Base-by-base conservation (phyloP, 2,329 filamentous ascomycete genomes). In the Diaporthe vexans region DNA sequence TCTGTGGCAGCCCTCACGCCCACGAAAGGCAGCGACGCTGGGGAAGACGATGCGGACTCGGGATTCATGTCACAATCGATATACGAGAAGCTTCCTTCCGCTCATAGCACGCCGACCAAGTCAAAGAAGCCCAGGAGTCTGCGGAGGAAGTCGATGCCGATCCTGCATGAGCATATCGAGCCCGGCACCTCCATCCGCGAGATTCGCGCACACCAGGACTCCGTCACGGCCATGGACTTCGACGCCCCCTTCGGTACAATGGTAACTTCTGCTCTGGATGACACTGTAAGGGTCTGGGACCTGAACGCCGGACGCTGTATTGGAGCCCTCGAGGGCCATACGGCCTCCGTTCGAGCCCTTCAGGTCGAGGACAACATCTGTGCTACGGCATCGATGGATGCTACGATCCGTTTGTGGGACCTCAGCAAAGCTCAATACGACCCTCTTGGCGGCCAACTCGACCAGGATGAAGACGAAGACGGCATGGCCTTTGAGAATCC, bases 11-110 rank as follows among this genome's bases (percentile, higher is more conserved):
- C 87, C 77, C 85, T 87, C 71, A 87, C 88, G 3, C 85, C 87
- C 3, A 86, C 86, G 21, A 87, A 87, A 76, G 86, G 88, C 19
- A 76, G 74, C 63, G 74, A 76, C 9, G 72, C 51, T 43, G 89
- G 90, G 69, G 86, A 88, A 59, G 89, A 90, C 76, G 86, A 88
- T 48, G 84, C 87, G 54, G 83, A 84, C 43, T 77, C 81, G 33
- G 89, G 88, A 0, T 99, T 98, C 86, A 98, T 98, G 97, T 98
- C 97, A 4, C 95, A 98, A 83, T 98, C 95, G 17, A 94, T 99
- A 78, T 99, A 98, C 82, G 94, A 97, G 78, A 98, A 98, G 84
- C 86, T 99, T 11, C 94, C 95, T 1, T 84, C 85, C 13, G 81
- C 85, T 37, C 82, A 82, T 29, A 87, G 84, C 78, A 87, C 88